Conservation (phyloP, 345 rosid species). For the Citropsis articulata region DNA sequence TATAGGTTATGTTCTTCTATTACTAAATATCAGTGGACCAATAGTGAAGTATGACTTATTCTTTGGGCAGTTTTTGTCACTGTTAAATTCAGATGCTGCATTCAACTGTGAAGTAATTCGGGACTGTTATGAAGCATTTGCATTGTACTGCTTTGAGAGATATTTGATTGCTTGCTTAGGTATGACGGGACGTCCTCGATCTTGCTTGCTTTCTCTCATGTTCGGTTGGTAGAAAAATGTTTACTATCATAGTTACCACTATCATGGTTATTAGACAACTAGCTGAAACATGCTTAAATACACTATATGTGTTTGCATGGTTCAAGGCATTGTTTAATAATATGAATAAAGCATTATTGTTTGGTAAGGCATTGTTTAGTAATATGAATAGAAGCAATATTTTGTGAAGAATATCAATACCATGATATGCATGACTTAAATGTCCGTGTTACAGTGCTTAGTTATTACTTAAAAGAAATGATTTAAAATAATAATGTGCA, state of each 20-base stretch:
- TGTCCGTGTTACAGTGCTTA: not conserved
- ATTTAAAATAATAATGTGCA: not conserved
- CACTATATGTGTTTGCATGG: not conserved
- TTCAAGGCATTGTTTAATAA: not conserved
- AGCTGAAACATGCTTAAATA: not conserved
- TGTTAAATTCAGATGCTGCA: conserved; percentile 85
- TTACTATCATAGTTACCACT: not conserved
- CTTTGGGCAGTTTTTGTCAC: conserved; percentile 76
- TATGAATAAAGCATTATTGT: not conserved
- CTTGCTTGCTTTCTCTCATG: conserved; percentile 1
- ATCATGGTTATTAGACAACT: not conserved
- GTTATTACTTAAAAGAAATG: not conserved
- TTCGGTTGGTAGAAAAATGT: not conserved
- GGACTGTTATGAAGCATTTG: conserved; percentile 99
- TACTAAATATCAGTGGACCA: not conserved
- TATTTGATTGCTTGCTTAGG: conserved; percentile 98
- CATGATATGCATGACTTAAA: not conserved
- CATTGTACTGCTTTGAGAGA: conserved; percentile 97
- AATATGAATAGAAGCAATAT: not conserved
- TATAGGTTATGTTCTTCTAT: not conserved
- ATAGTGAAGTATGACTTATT: conserved; percentile 18
- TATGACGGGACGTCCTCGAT: conserved; percentile 25
- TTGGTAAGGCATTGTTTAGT: not conserved
- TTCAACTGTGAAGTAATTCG: conserved; percentile 93
- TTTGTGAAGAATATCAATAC: not conserved